Conservation (phyloP, 495 filamentous ascomycete genomes). For the Tetracladium setigerum region DNA sequence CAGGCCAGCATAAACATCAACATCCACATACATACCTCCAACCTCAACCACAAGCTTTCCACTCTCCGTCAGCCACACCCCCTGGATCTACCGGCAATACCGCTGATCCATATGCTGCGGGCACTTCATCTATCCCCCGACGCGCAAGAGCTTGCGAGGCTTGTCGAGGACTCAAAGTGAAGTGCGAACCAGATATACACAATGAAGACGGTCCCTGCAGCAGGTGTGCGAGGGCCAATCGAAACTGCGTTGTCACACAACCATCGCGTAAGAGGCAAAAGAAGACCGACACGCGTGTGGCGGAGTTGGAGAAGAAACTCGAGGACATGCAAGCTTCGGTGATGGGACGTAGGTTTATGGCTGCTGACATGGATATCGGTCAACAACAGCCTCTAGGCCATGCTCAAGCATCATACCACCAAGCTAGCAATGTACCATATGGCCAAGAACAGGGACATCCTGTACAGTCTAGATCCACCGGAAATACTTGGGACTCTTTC, state of each 20-base stretch:
- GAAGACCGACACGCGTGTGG: constrained; percentile 86
- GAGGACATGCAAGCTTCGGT: constrained; percentile 38
- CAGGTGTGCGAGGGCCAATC: constrained; percentile 76
- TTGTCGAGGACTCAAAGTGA: constrained; percentile 83
- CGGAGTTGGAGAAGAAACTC: constrained; percentile 91
- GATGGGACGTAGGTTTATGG: no score
- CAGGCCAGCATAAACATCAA: no score
- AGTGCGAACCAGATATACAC: constrained; percentile 68
- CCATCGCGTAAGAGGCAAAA: constrained; percentile 85
- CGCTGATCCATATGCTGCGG: no score
- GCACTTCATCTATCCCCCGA: background rate
- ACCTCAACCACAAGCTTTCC: no score
- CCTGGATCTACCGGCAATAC: no score
- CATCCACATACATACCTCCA: no score
- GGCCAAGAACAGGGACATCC: background rate
- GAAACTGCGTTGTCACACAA: constrained; percentile 72
- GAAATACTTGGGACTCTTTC: background rate
- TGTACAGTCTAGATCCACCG: background rate
- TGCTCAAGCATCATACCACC: constrained; percentile 14
- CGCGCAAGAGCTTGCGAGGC: constrained; percentile 87
- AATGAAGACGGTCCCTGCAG: constrained; percentile 64
- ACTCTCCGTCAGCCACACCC: no score
- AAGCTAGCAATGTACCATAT: constrained; percentile 22
- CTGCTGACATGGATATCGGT: no score
- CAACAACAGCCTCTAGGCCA: constrained; percentile 13